Evolutionary conservation across 108 stramenopile genomes (phyloP).

Genomic region (Pseudonitzschia multistriata): DNA sequence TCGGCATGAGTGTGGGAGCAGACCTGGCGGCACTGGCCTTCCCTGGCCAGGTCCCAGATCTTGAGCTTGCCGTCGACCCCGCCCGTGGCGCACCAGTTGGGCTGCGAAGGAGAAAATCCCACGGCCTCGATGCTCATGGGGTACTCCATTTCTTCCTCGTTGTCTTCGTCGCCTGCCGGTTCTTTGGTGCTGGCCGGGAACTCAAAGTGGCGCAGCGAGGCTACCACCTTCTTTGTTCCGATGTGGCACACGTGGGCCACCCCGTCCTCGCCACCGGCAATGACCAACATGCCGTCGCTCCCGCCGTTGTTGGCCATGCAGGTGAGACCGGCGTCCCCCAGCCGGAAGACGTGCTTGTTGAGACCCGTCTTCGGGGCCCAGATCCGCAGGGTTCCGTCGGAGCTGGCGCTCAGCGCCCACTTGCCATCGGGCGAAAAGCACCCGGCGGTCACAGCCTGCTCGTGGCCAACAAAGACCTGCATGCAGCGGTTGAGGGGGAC

Average conservation of each 20-base stretch:
- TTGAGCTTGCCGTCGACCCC: constrained; percentile 83
- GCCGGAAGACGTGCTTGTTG: constrained; percentile 80
- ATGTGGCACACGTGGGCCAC: constrained; percentile 86
- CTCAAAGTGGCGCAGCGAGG: constrained; percentile 76
- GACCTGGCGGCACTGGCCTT: constrained; percentile 51
- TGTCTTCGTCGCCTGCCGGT: constrained; percentile 34
- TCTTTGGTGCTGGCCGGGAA: constrained; percentile 16
- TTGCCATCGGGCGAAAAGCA: constrained; percentile 89
- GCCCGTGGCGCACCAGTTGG: constrained; percentile 87
- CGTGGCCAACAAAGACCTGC: constrained; percentile 96
- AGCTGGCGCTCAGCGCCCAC: constrained; percentile 73
- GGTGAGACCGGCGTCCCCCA: constrained; percentile 62
- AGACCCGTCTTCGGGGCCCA: constrained; percentile 93
- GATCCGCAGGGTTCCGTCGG: constrained; percentile 87
- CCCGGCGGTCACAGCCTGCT: constrained; percentile 82
- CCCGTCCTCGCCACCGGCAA: constrained; percentile 87
- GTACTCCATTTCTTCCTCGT: constrained; percentile 56
- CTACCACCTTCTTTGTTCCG: constrained; percentile 79
- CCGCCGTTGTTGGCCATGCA: constrained; percentile 73
- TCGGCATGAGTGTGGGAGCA: constrained; percentile 24
- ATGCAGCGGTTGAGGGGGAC: constrained; percentile 85
- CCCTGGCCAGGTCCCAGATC: constrained; percentile 81
- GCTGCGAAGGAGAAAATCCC: constrained; percentile 72
- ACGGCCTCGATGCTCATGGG: constrained; percentile 87
- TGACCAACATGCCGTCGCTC: constrained; percentile 50